Percentiles rank a stretch among this genome's conserved stretches.
These are phyloP conservation scores for Elongisporangium undulatum DNA, from an alignment of 352 stramenopile species.

Conservation along the genomic window DNA sequence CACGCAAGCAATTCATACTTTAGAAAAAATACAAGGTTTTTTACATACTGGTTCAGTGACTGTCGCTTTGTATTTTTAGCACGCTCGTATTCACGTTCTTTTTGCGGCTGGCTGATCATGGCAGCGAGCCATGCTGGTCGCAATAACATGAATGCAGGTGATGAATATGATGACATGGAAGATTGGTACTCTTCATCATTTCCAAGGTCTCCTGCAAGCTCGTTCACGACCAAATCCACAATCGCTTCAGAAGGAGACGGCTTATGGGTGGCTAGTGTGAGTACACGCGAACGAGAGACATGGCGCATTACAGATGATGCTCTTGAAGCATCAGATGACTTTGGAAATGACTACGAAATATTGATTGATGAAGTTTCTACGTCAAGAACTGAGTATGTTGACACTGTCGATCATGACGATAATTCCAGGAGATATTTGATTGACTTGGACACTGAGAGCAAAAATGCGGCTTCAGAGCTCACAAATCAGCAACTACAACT, in stretches of 20 bases:
- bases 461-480: background rate
- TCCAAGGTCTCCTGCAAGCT: background rate
- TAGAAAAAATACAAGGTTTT: background rate
- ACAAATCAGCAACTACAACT: background rate
- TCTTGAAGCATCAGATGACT: background rate
- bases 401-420: background rate
- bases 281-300: background rate
- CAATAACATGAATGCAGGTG: background rate
- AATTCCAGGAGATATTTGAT: background rate
- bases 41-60: too few relatives aligned
- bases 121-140: background rate
- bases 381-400: background rate
- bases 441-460: too few relatives aligned
- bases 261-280: background rate
- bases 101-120: background rate
- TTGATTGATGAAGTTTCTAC: background rate
- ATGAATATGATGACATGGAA: conserved; percentile 4
- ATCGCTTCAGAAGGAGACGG: background rate
- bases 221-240: background rate
- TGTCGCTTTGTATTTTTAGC: background rate
- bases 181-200: background rate
- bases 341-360: background rate
- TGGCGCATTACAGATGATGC: background rate
- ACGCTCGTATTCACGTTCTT: background rate
- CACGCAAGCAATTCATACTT: background rate